Evolutionary conservation across 2,329 filamentous ascomycete genomes (phyloP).

Genomic region (Botrytis porri): DNA sequence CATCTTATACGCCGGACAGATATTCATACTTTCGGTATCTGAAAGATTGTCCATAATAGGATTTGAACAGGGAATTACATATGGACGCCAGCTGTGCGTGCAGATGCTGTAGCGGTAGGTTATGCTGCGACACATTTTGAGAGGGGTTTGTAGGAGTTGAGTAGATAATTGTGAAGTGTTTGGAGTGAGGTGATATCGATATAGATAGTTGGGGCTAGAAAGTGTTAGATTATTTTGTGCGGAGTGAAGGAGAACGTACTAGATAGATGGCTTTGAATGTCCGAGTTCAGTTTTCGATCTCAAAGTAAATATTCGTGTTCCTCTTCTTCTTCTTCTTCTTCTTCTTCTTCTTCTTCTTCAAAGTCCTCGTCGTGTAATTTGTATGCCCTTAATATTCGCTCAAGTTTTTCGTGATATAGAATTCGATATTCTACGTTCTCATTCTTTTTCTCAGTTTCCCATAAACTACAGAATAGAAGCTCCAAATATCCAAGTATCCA

Average conservation of each 20-base stretch:
- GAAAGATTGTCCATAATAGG: not conserved
- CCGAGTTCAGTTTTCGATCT: not conserved
- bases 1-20: not conserved
- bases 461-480: fast-evolving
- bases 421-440: not conserved
- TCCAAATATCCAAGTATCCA: not conserved
- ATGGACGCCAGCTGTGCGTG: not conserved
- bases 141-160: not conserved
- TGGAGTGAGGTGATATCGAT: not conserved
- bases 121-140: slow-evolving; percentile 1
- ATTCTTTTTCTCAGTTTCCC: not conserved
- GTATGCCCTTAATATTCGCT: not conserved
- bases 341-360: too few relatives aligned
- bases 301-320: not conserved
- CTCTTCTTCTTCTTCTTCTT: too few relatives aligned
- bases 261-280: not conserved
- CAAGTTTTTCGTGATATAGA: not conserved
- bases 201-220: not conserved
- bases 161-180: not conserved
- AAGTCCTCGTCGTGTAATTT: not conserved
- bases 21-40: too few relatives aligned
- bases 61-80: not conserved
- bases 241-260: too few relatives aligned
- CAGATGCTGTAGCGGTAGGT: not conserved
- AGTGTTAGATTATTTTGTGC: not conserved